Evolutionary conservation across 768 basidiomycete species (phyloP), one percentile per base, ranked within the genome.

Genomic region (Dacryopinax spathularia): DNA sequence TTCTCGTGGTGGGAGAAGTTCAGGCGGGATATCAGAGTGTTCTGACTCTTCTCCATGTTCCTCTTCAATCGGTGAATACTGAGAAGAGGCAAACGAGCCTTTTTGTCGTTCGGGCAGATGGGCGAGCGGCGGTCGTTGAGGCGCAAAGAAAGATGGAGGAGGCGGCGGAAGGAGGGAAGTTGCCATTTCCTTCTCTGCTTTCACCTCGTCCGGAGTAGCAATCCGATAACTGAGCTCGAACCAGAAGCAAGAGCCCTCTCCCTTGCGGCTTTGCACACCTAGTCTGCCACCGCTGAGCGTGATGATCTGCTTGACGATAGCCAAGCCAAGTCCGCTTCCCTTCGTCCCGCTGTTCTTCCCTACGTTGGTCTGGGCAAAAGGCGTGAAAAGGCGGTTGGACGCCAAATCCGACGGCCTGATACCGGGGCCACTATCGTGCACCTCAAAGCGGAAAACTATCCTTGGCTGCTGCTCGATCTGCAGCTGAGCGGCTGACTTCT

Each of bases 161-260:
- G 48, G 48, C 10, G 48, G 48, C 7, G 48, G 48, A 31, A 56
- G 48, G 13, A 31, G 48, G 13, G 48, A 13, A 3, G 48, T 56
- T 29, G 48, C 10, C 48, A 56, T 56, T 29, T 56, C 48, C 48
- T 56, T 56, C 29, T 56, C 48, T 10, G 5, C 7, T 7, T 20
- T 13, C 3, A 56, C 48, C 29, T 56, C 48, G 29, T 56, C 25
- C 25, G 48, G 48, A 3, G 25, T 13, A 6, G 48, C 48, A 18
- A 56, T 10, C 25, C 48, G 48, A 20, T 56, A 56, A 29, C 48
- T 31, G 48, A 56, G 48, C 48, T 56, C 48, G 29, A 56, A 56
- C 73, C 73, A 74, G 70, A 74, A 74, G 66, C 70, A 70, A 7
- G 68, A 69, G 2, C 73, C 73, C 44, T 70, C 67, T 15, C 73